Percentiles rank a stretch among this genome's conserved stretches.
Conservation (phyloP, 2,329 filamentous ascomycete species). For the Neofusicoccum umdonicola region DNA sequence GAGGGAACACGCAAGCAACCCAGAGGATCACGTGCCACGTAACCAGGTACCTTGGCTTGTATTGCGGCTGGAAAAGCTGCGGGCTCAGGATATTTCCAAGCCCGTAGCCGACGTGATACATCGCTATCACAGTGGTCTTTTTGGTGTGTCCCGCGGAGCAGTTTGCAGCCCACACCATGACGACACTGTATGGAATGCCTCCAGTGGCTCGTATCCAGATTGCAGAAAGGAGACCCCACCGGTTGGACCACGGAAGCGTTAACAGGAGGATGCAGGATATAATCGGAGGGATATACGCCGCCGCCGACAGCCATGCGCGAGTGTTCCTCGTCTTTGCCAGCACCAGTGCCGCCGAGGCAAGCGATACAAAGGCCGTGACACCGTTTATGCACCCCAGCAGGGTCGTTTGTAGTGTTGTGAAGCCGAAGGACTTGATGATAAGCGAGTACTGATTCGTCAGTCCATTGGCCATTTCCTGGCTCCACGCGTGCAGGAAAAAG, state of each 20-base stretch:
- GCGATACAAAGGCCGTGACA: conserved; percentile 25
- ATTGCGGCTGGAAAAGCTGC: conserved; percentile 32
- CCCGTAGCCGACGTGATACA: conserved; percentile 41
- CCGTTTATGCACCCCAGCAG: conserved; percentile 26
- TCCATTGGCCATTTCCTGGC: conserved; percentile 41
- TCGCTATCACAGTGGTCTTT: conserved; percentile 42
- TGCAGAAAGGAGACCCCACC: conserved; percentile 36
- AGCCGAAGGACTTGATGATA: conserved; percentile 47
- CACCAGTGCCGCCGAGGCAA: conserved; percentile 29
- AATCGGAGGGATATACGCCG: conserved; percentile 36
- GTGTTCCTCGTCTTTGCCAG: conserved; percentile 29
- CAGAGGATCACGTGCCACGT: conserved; percentile 33
- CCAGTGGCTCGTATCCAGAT: conserved; percentile 41
- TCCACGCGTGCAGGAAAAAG: conserved; percentile 36
- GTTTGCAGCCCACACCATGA: conserved; percentile 14
- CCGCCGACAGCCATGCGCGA: conserved; percentile 30
- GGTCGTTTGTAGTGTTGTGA: conserved; percentile 38
- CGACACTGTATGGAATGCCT: conserved; percentile 21
- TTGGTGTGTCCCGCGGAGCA: conserved; percentile 38
- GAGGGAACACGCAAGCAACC: conserved; percentile 39
- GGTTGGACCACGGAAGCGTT: conserved; percentile 38
- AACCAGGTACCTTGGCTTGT: conserved; percentile 29
- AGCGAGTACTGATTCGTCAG: conserved; percentile 38
- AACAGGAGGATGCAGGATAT: conserved; percentile 38
- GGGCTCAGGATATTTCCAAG: conserved; percentile 39